A percentile compares a stretch with the other conserved stretches of the same genome.
These are phyloP conservation scores for Lophiotrema nucula DNA, from an alignment of 495 filamentous ascomycete species.

Conservation along the genomic window DNA sequence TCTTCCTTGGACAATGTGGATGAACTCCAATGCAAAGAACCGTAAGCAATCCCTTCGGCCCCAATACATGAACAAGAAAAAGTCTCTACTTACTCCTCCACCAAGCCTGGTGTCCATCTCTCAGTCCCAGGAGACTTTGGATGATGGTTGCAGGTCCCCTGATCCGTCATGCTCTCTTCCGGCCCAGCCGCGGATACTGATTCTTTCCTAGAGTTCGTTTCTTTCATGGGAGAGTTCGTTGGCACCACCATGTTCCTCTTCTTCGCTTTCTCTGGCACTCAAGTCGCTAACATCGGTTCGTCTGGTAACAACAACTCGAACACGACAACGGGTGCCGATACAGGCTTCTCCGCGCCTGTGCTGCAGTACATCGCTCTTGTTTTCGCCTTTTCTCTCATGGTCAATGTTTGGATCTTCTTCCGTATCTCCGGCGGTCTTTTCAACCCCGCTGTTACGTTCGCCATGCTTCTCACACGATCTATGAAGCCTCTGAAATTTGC, in stretches of 20 bases:
- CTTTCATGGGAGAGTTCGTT: slow-evolving; percentile 34
- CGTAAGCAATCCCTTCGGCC: slow-evolving; percentile 9
- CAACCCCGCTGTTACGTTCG: slow-evolving; percentile 71
- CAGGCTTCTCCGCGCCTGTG: slow-evolving; percentile 14
- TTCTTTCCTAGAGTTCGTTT: slow-evolving; percentile 26
- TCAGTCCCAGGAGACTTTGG: background rate
- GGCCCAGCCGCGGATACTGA: slow-evolving; percentile 16
- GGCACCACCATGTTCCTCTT: slow-evolving; percentile 38
- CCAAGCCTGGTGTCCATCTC: background rate
- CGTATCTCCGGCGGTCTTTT: slow-evolving; percentile 77
- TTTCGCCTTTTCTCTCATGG: slow-evolving; percentile 73
- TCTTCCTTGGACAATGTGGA: slow-evolving; percentile 29
- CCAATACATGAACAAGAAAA: background rate
- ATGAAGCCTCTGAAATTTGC: slow-evolving; percentile 52
- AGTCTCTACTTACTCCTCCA: background rate
- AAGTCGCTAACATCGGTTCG: slow-evolving; percentile 33
- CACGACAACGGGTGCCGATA: slow-evolving; percentile 39
- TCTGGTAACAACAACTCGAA: background rate
- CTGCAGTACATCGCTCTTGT: slow-evolving; percentile 63
- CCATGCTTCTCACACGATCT: slow-evolving; percentile 55
- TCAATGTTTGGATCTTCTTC: slow-evolving; percentile 84
- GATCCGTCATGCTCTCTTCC: background rate
- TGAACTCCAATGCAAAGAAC: slow-evolving; percentile 27
- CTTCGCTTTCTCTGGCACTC: slow-evolving; percentile 35
- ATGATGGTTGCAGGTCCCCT: background rate